phyloP scores from a whole-genome alignment of 306 rosid genomes.

The Ziziphus jujuba region DNA sequence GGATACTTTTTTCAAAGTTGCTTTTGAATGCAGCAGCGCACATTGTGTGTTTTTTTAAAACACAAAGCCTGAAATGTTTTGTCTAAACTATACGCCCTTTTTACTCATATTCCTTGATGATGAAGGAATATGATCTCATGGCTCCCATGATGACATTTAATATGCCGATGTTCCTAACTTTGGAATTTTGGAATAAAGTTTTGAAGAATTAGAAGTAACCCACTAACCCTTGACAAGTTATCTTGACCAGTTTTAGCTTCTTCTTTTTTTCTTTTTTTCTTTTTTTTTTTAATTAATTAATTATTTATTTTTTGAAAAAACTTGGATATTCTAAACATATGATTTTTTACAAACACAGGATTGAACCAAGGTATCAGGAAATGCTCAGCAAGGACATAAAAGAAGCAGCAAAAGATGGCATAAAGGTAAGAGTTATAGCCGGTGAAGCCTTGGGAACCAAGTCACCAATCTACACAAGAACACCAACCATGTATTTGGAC shows the following conservation, averaged over 20 bases:
- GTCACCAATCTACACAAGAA: slow-evolving; percentile 82
- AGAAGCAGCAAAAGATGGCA: slow-evolving; percentile 70
- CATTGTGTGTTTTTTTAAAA: slow-evolving; percentile 17
- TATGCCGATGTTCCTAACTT: not conserved
- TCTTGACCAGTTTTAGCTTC: too few species aligned
- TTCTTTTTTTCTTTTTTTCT: too few species aligned
- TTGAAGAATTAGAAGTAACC: too few species aligned
- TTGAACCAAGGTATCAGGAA: slow-evolving; percentile 94
- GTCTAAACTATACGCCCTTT: slow-evolving; percentile 19
- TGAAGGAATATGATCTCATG: not conserved
- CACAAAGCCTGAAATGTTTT: slow-evolving; percentile 20
- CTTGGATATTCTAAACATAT: not conserved
- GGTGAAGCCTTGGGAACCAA: slow-evolving; percentile 87
- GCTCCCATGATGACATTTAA: slow-evolving; percentile 4
- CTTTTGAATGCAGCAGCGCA: slow-evolving; percentile 37
- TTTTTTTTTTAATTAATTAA: too few species aligned
- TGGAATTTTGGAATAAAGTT: not conserved
- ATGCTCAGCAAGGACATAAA: slow-evolving; percentile 64
- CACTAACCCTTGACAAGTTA: too few species aligned
- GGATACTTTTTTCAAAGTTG: slow-evolving; percentile 40
- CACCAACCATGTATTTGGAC: slow-evolving; percentile 93
- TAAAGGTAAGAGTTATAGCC: slow-evolving; percentile 82
- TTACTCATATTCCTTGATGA: not conserved
- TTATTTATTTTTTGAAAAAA: too few species aligned
- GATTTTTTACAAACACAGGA: slow-evolving; percentile 49